Evolutionary conservation across 2,329 filamentous ascomycete species (phyloP).

Genomic region (Pseudocercospora musae): DNA sequence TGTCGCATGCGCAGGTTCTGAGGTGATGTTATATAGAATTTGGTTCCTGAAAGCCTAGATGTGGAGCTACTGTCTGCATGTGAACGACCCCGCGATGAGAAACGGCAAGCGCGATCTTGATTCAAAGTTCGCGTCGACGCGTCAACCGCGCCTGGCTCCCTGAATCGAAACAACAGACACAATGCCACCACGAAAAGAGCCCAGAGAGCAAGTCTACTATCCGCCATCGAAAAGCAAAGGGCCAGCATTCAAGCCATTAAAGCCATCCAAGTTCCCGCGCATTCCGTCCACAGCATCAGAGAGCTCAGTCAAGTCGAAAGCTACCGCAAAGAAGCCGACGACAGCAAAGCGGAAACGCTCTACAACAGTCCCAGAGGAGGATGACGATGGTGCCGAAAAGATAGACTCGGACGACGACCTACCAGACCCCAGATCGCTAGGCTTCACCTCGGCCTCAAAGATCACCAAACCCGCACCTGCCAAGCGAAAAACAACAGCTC

Average conservation of each 20-base stretch:
- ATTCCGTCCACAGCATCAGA: conserved; percentile 48
- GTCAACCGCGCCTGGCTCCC: not conserved
- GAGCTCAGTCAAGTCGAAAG: conserved; percentile 14
- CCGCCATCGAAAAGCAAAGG: conserved; percentile 33
- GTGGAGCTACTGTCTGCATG: not conserved
- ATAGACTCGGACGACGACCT: conserved; percentile 3
- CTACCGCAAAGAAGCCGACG: conserved; percentile 9
- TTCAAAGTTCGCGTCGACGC: not conserved
- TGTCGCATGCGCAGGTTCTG: not conserved
- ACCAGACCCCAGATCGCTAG: not conserved
- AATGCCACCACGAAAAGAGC: conserved; percentile 34
- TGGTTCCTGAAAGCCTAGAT: not conserved
- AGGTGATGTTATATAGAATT: not conserved
- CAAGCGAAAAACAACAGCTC: conserved; percentile 11
- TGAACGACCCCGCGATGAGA: not conserved
- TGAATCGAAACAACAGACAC: not conserved
- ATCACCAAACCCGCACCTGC: conserved; percentile 22
- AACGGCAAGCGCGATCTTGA: not conserved
- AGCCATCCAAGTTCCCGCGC: conserved; percentile 28
- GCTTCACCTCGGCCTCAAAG: conserved; percentile 9
- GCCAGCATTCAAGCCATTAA: conserved; percentile 34
- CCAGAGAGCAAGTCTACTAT: conserved; percentile 35
- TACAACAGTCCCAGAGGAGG: conserved; percentile 18
- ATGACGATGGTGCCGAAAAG: conserved; percentile 12
- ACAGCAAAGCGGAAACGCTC: conserved; percentile 6